phyloP scores from a whole-genome alignment of 495 filamentous ascomycete genomes.

The Lepidopterella palustris region DNA sequence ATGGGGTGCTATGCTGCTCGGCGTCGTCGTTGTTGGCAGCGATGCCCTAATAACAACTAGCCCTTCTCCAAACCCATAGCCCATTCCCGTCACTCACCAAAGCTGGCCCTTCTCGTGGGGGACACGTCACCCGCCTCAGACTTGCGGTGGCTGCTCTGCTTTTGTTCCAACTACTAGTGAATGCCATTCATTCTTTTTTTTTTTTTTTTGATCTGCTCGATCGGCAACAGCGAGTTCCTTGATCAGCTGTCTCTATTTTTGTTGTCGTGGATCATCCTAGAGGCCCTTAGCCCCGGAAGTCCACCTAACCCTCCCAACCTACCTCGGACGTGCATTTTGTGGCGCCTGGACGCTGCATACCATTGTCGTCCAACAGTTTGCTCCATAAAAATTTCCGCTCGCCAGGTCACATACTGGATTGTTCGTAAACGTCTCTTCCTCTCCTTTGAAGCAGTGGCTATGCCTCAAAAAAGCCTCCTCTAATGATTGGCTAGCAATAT shows the following conservation, averaged over 20 bases:
- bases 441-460: conserved; percentile 22
- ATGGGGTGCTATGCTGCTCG: too few species aligned
- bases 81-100: neutral
- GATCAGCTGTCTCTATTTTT: conserved; percentile 6
- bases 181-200: too few species aligned
- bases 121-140: conserved; percentile 24
- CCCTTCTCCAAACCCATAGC: conserved; percentile 5
- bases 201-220: too few species aligned
- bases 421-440: conserved; percentile 14
- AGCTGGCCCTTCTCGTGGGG: conserved; percentile 1
- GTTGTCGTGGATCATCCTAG: too few species aligned
- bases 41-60: neutral
- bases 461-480: conserved; percentile 13
- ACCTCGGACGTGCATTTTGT: conserved; percentile 4
- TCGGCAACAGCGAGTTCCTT: too few species aligned
- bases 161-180: neutral
- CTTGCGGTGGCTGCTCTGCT: neutral
- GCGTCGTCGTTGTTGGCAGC: conserved; percentile 18
- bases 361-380: conserved; percentile 5
- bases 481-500: conserved; percentile 23
- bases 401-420: conserved; percentile 16
- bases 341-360: conserved; percentile 1
- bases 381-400: conserved; percentile 20
- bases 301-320: neutral
- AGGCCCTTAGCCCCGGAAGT: neutral